These are phyloP conservation scores for Pyrenochaeta sp. DNA, from an alignment of 2,329 filamentous ascomycete species.

Conservation along the genomic window DNA sequence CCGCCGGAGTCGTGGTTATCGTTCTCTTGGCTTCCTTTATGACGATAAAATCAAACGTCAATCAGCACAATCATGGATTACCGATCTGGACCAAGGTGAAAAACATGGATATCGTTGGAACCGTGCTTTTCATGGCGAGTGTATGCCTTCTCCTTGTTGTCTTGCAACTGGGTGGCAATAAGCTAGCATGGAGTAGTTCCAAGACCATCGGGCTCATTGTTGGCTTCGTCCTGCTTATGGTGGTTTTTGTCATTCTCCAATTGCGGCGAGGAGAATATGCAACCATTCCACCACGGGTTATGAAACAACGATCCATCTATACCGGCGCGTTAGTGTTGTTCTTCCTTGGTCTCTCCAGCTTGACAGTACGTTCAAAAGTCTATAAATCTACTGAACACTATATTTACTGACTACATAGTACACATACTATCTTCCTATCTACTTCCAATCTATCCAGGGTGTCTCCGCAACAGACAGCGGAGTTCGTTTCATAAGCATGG, in stretches of 20 bases:
- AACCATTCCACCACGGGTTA: constrained; percentile 44
- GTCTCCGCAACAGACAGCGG: too few species aligned
- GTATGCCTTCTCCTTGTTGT: constrained; percentile 53
- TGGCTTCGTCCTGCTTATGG: constrained; percentile 48
- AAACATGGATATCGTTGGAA: constrained; percentile 35
- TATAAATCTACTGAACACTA: too few species aligned
- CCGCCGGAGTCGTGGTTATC: constrained; percentile 1
- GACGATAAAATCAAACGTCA: background rate
- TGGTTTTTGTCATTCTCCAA: constrained; percentile 17
- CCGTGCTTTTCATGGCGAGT: constrained; percentile 47
- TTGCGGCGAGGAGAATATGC: constrained; percentile 9
- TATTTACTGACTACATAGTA: too few species aligned
- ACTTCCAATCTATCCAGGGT: too few species aligned
- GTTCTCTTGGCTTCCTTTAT: constrained; percentile 1
- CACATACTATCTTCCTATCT: too few species aligned
- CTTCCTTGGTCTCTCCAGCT: too few species aligned
- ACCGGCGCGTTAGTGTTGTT: too few species aligned
- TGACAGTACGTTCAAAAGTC: too few species aligned
- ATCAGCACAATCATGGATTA: background rate
- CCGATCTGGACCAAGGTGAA: constrained; percentile 3
- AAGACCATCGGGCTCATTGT: constrained; percentile 57
- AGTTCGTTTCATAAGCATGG: too few species aligned
- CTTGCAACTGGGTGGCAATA: constrained; percentile 54
- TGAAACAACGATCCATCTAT: constrained; percentile 44
- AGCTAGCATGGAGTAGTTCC: constrained; percentile 52